Base-by-base conservation (phyloP, 306 rosid genomes). In the Leucaena leucocephala region DNA sequence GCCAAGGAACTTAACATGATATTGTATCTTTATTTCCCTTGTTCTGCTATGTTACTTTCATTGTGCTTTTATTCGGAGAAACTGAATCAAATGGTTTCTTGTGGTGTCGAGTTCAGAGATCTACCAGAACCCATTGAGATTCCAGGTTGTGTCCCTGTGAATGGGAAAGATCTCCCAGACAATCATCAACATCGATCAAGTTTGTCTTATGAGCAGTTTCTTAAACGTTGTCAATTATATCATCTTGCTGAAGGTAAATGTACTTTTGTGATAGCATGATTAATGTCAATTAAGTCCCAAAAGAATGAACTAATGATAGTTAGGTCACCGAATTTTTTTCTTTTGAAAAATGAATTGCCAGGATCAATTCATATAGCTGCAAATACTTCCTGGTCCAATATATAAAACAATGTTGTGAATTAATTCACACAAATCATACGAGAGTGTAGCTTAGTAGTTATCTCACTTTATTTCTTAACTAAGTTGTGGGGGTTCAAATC, bases 141-240 rank as follows among this genome's bases (percentile, higher is more conserved):
- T 42, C 81, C 81, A 17, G 81, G 81, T n/a, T 78, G 81, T 61
- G 38, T 78, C 4, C 69, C 75, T 10, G 45, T 78, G 5, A 49
- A 9, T 21, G 58, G 68, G 0, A 40, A 36, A 15, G 81, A 78
- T 78, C 81, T 78, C 9, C 49, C 73, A 2, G 68, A 78, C 12
- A 48, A n/a, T 10, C 16, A 14, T 17, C 69, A 78, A 9, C 68
- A 78, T 33, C 81, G 81, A 10, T 67, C 54, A 22, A 40, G 68
- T 42, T 39, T 38, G 21, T 21, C 42, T 36, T 78, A 68, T 21
- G 11, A 17, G 21, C 38, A 52, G 38, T 55, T 68, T 42, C 76
- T 78, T 13, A 1, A 9, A 61, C 35, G 27, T 6, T 3, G 68
- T 12, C 35, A 68, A 55, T 50, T 22, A 2, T 35, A 68, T 22